Base-by-base conservation (phyloP, 225 moss, liverwort and hornwort genomes). In the Marchantia polymorpha region DNA sequence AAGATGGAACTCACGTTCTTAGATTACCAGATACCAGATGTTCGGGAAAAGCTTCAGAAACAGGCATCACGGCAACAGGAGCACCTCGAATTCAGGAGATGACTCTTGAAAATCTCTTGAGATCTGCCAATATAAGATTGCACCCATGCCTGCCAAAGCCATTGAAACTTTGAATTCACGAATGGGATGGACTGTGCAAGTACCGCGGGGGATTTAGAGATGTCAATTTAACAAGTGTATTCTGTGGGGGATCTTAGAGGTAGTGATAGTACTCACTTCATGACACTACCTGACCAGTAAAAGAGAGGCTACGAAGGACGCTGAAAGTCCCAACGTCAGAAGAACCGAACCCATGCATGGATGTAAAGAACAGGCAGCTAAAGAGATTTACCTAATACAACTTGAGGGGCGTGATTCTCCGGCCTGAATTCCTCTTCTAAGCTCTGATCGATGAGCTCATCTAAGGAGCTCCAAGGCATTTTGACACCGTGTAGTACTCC, bases 361-460 rank as follows among this genome's bases (percentile, higher is more conserved):
- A 20, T 19, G 13, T 23, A 58, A 6, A 10, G 30, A 39, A 59
- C 30, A 11, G 56, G 46, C 49, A 73, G 16, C 17, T 17, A 1
- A 54, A 20, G 20, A 20, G 17, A 7, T 31, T 5, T 76, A 76
- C 76, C 59, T 60, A 13, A 4, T 0, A 58, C 3, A 39, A 7
- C 8, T 27, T 55, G 59, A 8, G 29, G 61, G n/a, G 46, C 22
- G 23, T 46, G 64, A 61, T 12, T 12, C 47, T 19, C 50, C 39
- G 22, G 64, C 64, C 0, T 7, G 47, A 16, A 5, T 51, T 65
- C 64, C 1, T 78, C 52, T 25, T 14, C 26, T 30, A 12, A 29
- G 29, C 50, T 49, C 7, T 65, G 65, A 15, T 78, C 16, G 65
- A 69, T 78, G 14, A 78, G 78, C 16, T 78, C 67, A 14, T 78